Conservation (phyloP, 331 rosid species). For the Prunus yedoensis region DNA sequence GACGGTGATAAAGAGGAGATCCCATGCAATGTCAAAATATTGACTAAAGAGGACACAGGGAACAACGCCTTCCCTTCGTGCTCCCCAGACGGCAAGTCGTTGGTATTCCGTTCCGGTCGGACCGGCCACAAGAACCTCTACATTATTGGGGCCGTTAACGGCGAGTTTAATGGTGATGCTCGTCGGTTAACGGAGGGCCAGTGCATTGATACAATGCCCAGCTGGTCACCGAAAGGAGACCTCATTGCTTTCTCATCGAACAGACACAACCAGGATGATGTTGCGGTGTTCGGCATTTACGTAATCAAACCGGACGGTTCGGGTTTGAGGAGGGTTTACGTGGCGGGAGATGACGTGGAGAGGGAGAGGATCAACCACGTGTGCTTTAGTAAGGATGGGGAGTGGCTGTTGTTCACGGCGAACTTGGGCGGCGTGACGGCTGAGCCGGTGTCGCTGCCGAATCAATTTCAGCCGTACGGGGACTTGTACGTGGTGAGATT, state of each 20-base stretch:
- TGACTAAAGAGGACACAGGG: slow-evolving; percentile 55
- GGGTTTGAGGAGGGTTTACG: slow-evolving; percentile 53
- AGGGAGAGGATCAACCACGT: slow-evolving; percentile 83
- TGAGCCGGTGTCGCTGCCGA: slow-evolving; percentile 75
- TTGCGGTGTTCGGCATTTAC: slow-evolving; percentile 57
- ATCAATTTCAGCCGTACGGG: slow-evolving; percentile 92
- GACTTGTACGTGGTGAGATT: slow-evolving; percentile 56
- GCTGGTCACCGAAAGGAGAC: slow-evolving; percentile 85
- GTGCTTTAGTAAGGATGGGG: slow-evolving; percentile 65
- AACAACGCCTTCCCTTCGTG: slow-evolving; percentile 81
- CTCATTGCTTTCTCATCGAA: slow-evolving; percentile 85
- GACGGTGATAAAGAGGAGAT: slow-evolving; percentile 35
- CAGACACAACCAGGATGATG: slow-evolving; percentile 47
- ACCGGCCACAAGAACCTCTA: slow-evolving; percentile 71
- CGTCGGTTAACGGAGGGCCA: slow-evolving; percentile 66
- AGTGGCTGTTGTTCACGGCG: slow-evolving; percentile 73
- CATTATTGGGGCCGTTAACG: slow-evolving; percentile 61
- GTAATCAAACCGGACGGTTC: slow-evolving; percentile 65
- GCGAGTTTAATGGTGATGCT: slow-evolving; percentile 52
- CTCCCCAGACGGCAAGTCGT: slow-evolving; percentile 65
- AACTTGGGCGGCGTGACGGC: slow-evolving; percentile 71
- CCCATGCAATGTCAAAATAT: slow-evolving; percentile 39
- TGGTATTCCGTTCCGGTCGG: slow-evolving; percentile 82
- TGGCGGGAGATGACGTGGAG: slow-evolving; percentile 46
- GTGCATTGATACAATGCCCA: slow-evolving; percentile 90